phyloP scores from a whole-genome alignment of 1,284 basidiomycete species.

The Leccinum pachyderme region DNA sequence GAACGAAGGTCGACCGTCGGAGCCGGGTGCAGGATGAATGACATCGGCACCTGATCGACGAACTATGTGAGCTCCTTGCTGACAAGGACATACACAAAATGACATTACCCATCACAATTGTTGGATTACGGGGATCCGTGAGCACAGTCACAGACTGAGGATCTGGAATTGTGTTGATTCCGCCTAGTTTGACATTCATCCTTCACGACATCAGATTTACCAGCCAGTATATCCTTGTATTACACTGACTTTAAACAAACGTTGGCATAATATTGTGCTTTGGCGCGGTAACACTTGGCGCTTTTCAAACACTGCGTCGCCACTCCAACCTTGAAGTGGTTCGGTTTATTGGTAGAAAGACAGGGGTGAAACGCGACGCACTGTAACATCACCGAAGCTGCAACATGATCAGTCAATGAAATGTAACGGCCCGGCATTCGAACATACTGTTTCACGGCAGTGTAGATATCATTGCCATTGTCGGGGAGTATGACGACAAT shows the following conservation, averaged over 20 bases:
- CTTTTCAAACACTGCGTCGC: conserved; percentile 74
- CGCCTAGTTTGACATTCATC: conserved; percentile 79
- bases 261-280: conserved; percentile 74
- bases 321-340: conserved; percentile 52
- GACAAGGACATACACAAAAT: neutral
- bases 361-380: conserved; percentile 30
- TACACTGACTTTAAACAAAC: conserved; percentile 68
- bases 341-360: conserved; percentile 1
- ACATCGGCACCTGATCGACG: conserved; percentile 63
- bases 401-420: neutral
- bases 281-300: conserved; percentile 59
- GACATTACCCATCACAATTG: conserved; percentile 69
- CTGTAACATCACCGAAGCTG: conserved; percentile 70
- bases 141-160: conserved; percentile 57
- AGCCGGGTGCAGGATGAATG: conserved; percentile 74
- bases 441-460: conserved; percentile 69
- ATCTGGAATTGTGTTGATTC: conserved; percentile 73
- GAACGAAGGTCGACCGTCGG: conserved; percentile 71
- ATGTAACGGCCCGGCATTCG: conserved; percentile 11
- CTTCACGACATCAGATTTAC: conserved; percentile 36
- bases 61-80: conserved; percentile 3
- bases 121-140: conserved; percentile 66
- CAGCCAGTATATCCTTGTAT: neutral
- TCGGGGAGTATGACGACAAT: conserved; percentile 73
- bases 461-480: conserved; percentile 70